Base-by-base conservation (phyloP, 306 rosid species). In the Vigna hirtella region DNA sequence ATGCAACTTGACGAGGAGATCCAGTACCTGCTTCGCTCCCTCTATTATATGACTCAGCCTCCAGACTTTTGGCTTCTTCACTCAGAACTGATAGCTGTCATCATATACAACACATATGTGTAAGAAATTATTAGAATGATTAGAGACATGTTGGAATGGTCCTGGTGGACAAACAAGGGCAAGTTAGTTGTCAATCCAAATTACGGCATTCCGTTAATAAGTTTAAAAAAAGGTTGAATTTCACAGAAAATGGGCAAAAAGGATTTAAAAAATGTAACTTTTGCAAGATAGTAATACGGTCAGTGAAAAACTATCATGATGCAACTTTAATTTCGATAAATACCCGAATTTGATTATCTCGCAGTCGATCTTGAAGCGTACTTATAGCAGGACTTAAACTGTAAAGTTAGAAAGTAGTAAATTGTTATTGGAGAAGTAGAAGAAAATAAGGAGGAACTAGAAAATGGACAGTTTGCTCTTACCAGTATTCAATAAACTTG, bases 401-500 rank as follows among this genome's bases (percentile, higher is more conserved):
- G 97, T 86, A 87, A 24, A 22, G 53, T 66, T 59, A 78, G 80
- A 72, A 71, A 58, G 43, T 74, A 51, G 68, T 49, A 79, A 74
- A 81, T 38, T 18, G 38, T 51, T 59, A 80, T 36, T 52, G 26
- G 7, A 36, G 6, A 49, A 57, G 47, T 14, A 65, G 72, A 32
- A 53, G 12, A 65, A 72, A 63, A 43, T 15, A 24, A n/a, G n/a
- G 40, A 72, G 70, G 28, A 68, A 66, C 26, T 7, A 71, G 22
- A 79, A 75, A 72, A 79, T 34, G 24, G 75, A 58, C 61, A 64
- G 59, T 43, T 69, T 72, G 79, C 58, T 58, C 97, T 89, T 34
- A 96, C 99, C 99, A 96, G 85, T 91, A 91, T 83, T 96, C 98
- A 47, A 96, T 96, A 78, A 96, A 83, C 80, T 96, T 96, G 98